Evolutionary conservation across 306 rosid genomes (phyloP).

Genomic region (Alnus rubra): DNA sequence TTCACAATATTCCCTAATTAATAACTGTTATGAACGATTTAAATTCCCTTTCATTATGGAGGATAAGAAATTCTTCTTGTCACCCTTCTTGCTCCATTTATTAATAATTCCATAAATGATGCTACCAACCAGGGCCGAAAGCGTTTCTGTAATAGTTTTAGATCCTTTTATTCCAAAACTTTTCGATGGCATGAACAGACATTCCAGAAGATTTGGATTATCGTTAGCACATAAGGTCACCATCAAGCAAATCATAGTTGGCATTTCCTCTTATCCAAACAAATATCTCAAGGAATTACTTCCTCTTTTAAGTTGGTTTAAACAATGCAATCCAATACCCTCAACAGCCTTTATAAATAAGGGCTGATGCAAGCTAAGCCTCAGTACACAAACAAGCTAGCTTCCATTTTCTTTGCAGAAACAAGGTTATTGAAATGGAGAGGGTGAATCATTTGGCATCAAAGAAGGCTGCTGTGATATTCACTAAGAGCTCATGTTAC

Average conservation of each 20-base stretch:
- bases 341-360: conserved; percentile 69
- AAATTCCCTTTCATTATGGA: background rate
- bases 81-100: background rate
- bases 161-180: conserved; percentile 49
- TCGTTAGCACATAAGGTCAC: conserved; percentile 48
- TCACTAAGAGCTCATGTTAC: conserved; percentile 92
- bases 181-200: conserved; percentile 27
- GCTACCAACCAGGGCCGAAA: conserved; percentile 48
- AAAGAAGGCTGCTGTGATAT: conserved; percentile 93
- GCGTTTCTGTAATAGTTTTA: conserved; percentile 25
- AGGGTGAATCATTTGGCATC: conserved; percentile 81
- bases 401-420: background rate
- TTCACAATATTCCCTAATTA: background rate
- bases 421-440: conserved; percentile 50
- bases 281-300: conserved; percentile 62
- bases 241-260: conserved; percentile 59
- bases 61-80: conserved; percentile 12
- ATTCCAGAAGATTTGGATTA: conserved; percentile 36
- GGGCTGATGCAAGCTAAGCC: conserved; percentile 41
- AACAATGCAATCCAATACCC: conserved; percentile 44
- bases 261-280: conserved; percentile 83
- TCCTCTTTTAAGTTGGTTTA: conserved; percentile 38
- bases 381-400: conserved; percentile 26
- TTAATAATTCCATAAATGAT: conserved; percentile 20
- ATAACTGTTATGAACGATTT: background rate